phyloP scores from a whole-genome alignment of 1,284 basidiomycete species.

The Ganoderma boninense region DNA sequence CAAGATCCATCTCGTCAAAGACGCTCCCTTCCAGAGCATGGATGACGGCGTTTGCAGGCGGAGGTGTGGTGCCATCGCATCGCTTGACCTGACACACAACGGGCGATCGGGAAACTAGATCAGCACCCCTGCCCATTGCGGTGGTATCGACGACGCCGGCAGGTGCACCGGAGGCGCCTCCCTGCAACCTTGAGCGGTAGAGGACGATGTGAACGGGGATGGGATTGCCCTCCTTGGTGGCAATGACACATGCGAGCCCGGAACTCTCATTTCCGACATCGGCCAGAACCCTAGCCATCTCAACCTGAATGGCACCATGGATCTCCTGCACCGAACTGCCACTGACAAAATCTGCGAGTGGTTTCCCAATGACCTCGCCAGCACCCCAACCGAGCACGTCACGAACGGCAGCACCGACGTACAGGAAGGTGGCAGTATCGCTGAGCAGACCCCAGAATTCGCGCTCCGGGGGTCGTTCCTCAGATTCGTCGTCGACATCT shows the following conservation, averaged over 20 bases:
- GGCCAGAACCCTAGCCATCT: slow-evolving; percentile 33
- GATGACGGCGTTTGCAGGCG: slow-evolving; percentile 27
- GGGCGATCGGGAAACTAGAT: slow-evolving; percentile 21
- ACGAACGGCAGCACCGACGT: slow-evolving; percentile 57
- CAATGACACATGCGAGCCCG: slow-evolving; percentile 43
- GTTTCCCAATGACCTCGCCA: slow-evolving; percentile 75
- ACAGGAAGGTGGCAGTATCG: slow-evolving; percentile 57
- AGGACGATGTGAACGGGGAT: slow-evolving; percentile 48
- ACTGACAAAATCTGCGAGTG: slow-evolving; percentile 60
- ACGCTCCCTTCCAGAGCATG: slow-evolving; percentile 56
- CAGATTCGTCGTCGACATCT: slow-evolving; percentile 20
- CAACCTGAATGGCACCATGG: slow-evolving; percentile 34
- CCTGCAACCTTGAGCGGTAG: slow-evolving; percentile 42
- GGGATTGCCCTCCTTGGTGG: slow-evolving; percentile 44
- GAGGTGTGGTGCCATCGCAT: slow-evolving; percentile 27
- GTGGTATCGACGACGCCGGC: not conserved
- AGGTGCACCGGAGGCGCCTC: not conserved
- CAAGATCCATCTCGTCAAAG: slow-evolving; percentile 78
- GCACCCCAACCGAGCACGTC: slow-evolving; percentile 73
- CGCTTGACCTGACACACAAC: slow-evolving; percentile 40
- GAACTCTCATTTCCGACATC: slow-evolving; percentile 35
- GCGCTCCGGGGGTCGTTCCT: slow-evolving; percentile 35
- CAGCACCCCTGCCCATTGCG: slow-evolving; percentile 11
- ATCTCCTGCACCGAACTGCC: slow-evolving; percentile 33
- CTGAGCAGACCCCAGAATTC: slow-evolving; percentile 72